These are phyloP conservation scores for Ganoderma sinense DNA, from an alignment of 1,284 basidiomycete species.

Conservation along the genomic window DNA sequence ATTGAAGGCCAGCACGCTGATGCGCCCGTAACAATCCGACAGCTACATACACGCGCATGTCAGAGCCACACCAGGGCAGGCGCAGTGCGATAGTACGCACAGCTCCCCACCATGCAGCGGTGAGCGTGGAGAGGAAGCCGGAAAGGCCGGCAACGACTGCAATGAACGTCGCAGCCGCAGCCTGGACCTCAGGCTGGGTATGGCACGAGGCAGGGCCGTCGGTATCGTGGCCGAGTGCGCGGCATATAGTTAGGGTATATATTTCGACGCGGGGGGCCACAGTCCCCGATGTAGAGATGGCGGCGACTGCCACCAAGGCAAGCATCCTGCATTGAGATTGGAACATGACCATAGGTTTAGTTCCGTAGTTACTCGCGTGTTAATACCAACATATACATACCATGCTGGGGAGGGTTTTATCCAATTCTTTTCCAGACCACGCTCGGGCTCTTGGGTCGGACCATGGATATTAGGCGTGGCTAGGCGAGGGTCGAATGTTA, in stretches of 20 bases:
- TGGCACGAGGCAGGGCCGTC: conserved; percentile 21
- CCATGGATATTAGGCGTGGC: conserved; percentile 2
- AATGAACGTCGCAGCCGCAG: conserved; percentile 21
- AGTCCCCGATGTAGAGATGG: conserved; percentile 38
- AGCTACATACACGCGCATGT: conserved; percentile 46
- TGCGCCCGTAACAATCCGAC: conserved; percentile 81
- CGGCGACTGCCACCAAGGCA: conserved; percentile 57
- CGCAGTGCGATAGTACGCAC: conserved; percentile 45
- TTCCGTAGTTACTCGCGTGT: too few species aligned
- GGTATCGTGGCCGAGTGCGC: conserved; percentile 23
- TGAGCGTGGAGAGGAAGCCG: conserved; percentile 76
- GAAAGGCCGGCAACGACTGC: conserved; percentile 66
- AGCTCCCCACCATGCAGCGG: conserved; percentile 85
- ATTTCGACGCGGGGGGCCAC: conserved; percentile 58
- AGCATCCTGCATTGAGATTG: conserved; percentile 47
- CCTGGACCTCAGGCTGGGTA: conserved; percentile 21
- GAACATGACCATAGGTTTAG: not conserved
- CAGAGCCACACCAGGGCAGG: conserved; percentile 1
- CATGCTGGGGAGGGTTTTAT: conserved; percentile 24
- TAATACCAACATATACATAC: not conserved
- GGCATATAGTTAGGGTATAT: conserved; percentile 35
- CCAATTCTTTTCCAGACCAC: conserved; percentile 11
- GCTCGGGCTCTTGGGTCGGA: not conserved
- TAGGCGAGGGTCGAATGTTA: not conserved
- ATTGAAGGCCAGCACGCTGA: conserved; percentile 66